Evolutionary conservation across 2,329 filamentous ascomycete species (phyloP), one percentile per base, ranked within the genome.

Genomic region (Aureobasidium sp.): DNA sequence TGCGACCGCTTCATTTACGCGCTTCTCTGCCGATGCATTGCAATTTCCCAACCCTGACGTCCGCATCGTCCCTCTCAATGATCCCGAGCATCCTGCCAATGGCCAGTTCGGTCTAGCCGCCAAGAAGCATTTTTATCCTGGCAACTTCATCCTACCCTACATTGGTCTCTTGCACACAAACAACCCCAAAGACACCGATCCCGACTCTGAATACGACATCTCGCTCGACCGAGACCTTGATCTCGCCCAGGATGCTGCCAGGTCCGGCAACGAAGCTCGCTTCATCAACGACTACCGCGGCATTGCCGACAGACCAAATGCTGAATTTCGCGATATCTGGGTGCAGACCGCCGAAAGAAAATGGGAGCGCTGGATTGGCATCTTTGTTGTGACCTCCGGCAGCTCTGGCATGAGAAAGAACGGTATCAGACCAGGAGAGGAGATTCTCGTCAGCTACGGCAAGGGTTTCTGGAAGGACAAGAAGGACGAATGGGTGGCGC

Each of bases 281-380:
- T 82, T 80, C 65, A 76, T 80, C 64, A 83, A 83, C 65, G 81
- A 83, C 68, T 83, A 82, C 68, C 75, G 80, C 61, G 78, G 80
- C 20, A 73, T 82, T 9, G 70, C 73, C 2, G 72, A 72, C 39
- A 61, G 70, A 34, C 72, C 73, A n/a, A 75, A 75, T 65, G 71
- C 72, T 2, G 73, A 75, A 64, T 75, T 74, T 57, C 62, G 71
- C 42, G 73, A 75, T 62, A 70, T 69, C 62, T 73, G 71, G 66
- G 65, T 75, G 5, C 67, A 74, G 68, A 77, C 67, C 68, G 63
- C 64, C 67, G 74, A 72, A 1, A 70, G 71, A 11, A 72, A 70
- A 36, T 73, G 74, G 65, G 80, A 81, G 69, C 75, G 76, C 62
- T 70, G 78, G 47, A 77, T 83, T 31, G 80, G 77, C 2, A 77